Conservation (phyloP, 306 rosid genomes). For the Hylodesmum podocarpum region DNA sequence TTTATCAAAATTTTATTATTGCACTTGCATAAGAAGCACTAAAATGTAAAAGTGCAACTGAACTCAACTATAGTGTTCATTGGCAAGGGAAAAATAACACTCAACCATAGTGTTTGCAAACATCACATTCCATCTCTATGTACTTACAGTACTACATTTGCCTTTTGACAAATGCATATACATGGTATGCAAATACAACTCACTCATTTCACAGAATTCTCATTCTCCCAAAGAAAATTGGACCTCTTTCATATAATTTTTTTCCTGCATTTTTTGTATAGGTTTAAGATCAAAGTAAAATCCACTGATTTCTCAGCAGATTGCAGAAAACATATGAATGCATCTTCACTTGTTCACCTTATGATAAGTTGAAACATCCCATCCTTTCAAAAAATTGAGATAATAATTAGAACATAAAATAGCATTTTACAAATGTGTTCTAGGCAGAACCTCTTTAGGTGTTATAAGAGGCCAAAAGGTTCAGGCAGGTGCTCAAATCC, state of each 20-base stretch:
- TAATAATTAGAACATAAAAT: slow-evolving; percentile 25
- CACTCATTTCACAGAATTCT: background rate
- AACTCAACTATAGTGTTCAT: slow-evolving; percentile 1
- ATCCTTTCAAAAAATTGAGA: slow-evolving; percentile 46
- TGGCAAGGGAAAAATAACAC: slow-evolving; percentile 24
- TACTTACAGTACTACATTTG: slow-evolving; percentile 10
- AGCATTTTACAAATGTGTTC: slow-evolving; percentile 31
- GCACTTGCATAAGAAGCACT: background rate
- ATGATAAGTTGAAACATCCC: slow-evolving; percentile 44
- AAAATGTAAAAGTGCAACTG: slow-evolving; percentile 3
- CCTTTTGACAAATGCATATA: slow-evolving; percentile 1
- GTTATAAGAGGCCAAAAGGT: slow-evolving; percentile 85
- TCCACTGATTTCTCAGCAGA: slow-evolving; percentile 41
- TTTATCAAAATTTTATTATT: background rate
- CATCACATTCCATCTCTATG: slow-evolving; percentile 26
- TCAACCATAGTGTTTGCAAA: slow-evolving; percentile 5
- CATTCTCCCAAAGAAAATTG: background rate
- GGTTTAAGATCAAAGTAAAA: slow-evolving; percentile 30
- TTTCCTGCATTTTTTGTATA: slow-evolving; percentile 29
- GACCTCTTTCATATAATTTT: slow-evolving; percentile 1
- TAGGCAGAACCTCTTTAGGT: slow-evolving; percentile 33
- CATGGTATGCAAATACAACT: background rate
- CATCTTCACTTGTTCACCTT: slow-evolving; percentile 50
- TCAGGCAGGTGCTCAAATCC: slow-evolving; percentile 93
- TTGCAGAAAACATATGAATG: slow-evolving; percentile 29